Conservation (phyloP, 495 filamentous ascomycete genomes). For the Trichocladium antarcticum region DNA sequence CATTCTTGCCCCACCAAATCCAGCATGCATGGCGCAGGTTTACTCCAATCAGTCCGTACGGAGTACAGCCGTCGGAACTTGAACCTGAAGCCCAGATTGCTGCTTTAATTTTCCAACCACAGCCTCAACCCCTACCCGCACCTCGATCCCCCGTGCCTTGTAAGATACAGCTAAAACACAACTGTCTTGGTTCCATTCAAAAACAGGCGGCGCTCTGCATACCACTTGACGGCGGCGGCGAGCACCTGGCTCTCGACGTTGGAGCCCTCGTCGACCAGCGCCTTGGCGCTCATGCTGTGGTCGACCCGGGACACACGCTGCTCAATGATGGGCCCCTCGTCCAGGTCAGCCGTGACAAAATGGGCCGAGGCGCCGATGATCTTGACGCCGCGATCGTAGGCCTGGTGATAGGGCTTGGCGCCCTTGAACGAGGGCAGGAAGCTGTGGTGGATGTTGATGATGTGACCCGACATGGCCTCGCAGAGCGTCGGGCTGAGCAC, state of each 20-base stretch:
- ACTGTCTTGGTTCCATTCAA: slow-evolving; percentile 64
- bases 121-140: neutral
- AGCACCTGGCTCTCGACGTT: slow-evolving; percentile 67
- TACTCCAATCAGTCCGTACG: no score
- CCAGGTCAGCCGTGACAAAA: slow-evolving; percentile 64
- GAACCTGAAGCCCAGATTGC: no score
- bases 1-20: no score
- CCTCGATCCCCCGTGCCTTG: neutral
- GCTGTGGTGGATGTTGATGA: slow-evolving; percentile 75
- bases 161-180: slow-evolving; percentile 41
- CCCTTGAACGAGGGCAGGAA: slow-evolving; percentile 74
- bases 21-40: no score
- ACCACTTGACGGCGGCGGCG: slow-evolving; percentile 61
- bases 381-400: slow-evolving; percentile 66
- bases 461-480: slow-evolving; percentile 57
- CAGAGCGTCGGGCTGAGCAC: slow-evolving; percentile 62
- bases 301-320: slow-evolving; percentile 59
- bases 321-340: slow-evolving; percentile 72
- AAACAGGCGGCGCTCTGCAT: slow-evolving; percentile 57
- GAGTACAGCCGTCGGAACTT: no score
- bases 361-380: slow-evolving; percentile 69
- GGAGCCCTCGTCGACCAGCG: slow-evolving; percentile 58
- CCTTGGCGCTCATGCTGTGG: slow-evolving; percentile 58
- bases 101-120: neutral
- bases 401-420: slow-evolving; percentile 72